Base-by-base conservation (phyloP, 352 stramenopile genomes). In the Phytopythium aichiense region DNA sequence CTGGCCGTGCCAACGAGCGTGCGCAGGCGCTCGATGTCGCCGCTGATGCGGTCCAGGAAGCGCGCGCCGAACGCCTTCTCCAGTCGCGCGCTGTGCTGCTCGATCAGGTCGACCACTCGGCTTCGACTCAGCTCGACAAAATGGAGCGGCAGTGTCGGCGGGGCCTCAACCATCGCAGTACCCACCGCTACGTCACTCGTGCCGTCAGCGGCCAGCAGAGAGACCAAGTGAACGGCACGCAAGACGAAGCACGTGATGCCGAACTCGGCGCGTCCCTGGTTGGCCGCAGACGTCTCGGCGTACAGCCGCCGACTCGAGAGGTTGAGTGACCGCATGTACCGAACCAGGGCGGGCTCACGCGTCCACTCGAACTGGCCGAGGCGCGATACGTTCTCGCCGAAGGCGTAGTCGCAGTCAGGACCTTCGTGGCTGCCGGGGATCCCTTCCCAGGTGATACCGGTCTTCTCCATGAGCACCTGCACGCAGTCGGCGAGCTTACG, bases 271-370 rank as follows among this genome's bases (percentile, higher is more conserved):
- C 22, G 53, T 20, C 49, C 30, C 20, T 67, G 53, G 52, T 51
- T 38, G 7, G 64, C 60, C 3, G 40, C 48, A 8, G 22, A 43
- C 20, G 71, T 52, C 7, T 76, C 59, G 0, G 33, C 20, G 40
- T 73, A 68, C 23, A 73, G 37, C 11, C 66, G 69, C 2, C 69
- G 66, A 6, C 63, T 73, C 1, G 66, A 76, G 9, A 73, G 55
- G 48, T 76, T 76, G 3, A 73, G 61, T 48, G 64, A 69, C 18
- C 67, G 70, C n/a, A 72, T 58, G 42, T 68, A 77, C 1, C 50
- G 38, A 16, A 67, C 53, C 11, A 74, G 63, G 9, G 56, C 48
- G 18, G 58, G 55, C 12, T 60, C 66, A 30, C 45, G 57, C n/a
- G 57, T 40, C 67, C 70, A 77, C 18, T 30, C 23, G 42, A 69